phyloP scores from a whole-genome alignment of 805 yeast genomes.

The Starmerella potacharoeniae region DNA sequence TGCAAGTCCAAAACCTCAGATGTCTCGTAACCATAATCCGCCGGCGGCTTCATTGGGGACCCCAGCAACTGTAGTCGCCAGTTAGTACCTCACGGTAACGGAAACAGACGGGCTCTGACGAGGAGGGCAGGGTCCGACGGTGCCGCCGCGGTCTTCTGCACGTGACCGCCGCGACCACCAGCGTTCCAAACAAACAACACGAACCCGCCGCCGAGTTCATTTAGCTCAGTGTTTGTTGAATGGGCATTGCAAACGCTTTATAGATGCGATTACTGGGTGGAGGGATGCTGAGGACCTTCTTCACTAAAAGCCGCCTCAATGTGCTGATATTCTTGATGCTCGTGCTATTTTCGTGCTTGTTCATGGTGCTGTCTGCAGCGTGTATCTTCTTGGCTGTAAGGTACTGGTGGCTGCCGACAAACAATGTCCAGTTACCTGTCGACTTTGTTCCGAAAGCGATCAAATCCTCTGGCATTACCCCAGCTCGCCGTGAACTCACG shows the following conservation, averaged over 20 bases:
- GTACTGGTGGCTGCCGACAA: slow-evolving; percentile 9
- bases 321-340: background rate
- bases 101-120: too few relatives aligned
- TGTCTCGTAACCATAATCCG: background rate
- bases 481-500: background rate
- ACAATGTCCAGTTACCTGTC: background rate
- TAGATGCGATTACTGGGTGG: background rate
- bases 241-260: too few relatives aligned
- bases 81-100: too few relatives aligned
- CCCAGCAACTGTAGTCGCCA: background rate
- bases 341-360: background rate
- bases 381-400: background rate
- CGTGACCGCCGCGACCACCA: too few relatives aligned
- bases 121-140: too few relatives aligned
- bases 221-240: too few relatives aligned
- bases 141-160: too few relatives aligned
- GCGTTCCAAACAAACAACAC: background rate
- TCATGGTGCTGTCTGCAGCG: background rate
- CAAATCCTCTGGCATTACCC: background rate
- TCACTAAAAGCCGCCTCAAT: background rate
- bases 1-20: background rate
- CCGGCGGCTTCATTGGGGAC: background rate
- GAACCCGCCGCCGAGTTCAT: background rate
- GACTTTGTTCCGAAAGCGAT: slow-evolving; percentile 15
- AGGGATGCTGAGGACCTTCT: background rate